Percentiles rank a stretch among this genome's conserved stretches.
phyloP scores from a whole-genome alignment of 805 yeast species.

The Kodamaea kaohsiungensis region DNA sequence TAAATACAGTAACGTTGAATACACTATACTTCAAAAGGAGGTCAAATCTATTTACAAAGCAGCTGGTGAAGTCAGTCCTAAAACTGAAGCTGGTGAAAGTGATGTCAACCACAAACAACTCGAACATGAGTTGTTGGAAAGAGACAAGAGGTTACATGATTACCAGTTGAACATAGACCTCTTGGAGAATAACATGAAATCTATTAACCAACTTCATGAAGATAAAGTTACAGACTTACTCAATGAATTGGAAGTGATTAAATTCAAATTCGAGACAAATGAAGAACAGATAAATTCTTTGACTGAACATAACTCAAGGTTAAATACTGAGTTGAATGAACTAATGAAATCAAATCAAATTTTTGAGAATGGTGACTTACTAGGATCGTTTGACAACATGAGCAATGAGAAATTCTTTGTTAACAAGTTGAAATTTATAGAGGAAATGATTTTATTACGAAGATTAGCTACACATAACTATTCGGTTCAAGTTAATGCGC shows the following conservation, averaged over 20 bases:
- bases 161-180: conserved; percentile 46
- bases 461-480: conserved; percentile 23
- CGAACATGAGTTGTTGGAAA: conserved; percentile 15
- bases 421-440: conserved; percentile 38
- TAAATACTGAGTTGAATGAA: conserved; percentile 26
- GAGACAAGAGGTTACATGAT: conserved; percentile 40
- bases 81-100: not conserved
- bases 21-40: not conserved
- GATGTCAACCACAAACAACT: not conserved
- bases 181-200: conserved; percentile 43
- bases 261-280: conserved; percentile 15
- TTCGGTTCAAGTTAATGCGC: conserved; percentile 8
- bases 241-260: conserved; percentile 10
- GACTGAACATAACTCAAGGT: conserved; percentile 19
- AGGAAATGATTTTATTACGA: conserved; percentile 47
- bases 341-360: conserved; percentile 22
- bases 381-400: conserved; percentile 32
- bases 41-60: not conserved
- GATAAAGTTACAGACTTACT: conserved; percentile 21
- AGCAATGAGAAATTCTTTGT: conserved; percentile 33
- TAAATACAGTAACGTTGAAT: not conserved
- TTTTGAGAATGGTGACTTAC: conserved; percentile 14
- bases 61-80: not conserved
- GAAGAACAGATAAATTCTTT: conserved; percentile 21
- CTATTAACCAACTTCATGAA: conserved; percentile 31